Evolutionary conservation across 2,329 filamentous ascomycete genomes (phyloP).

Genomic region (Alternaria solani): DNA sequence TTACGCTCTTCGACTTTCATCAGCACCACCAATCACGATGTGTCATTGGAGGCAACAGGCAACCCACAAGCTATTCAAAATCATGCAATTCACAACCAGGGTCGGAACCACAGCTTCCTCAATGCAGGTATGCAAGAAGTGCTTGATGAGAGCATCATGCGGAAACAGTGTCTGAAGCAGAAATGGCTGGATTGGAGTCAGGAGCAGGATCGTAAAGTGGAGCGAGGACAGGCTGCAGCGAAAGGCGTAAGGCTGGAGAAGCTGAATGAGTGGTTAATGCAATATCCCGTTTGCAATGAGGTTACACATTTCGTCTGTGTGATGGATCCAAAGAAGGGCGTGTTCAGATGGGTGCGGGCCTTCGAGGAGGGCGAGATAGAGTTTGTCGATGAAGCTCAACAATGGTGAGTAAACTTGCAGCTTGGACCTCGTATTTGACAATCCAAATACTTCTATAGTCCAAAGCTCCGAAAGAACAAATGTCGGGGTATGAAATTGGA

Average conservation of each 20-base stretch:
- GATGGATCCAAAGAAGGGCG: slow-evolving; percentile 63
- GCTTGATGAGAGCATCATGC: slow-evolving; percentile 46
- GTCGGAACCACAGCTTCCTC: slow-evolving; percentile 13
- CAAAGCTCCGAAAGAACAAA: background rate
- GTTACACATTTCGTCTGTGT: slow-evolving; percentile 66
- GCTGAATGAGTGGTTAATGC: slow-evolving; percentile 59
- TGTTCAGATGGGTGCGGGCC: slow-evolving; percentile 55
- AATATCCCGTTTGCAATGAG: slow-evolving; percentile 64
- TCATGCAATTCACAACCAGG: slow-evolving; percentile 16
- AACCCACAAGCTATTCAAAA: slow-evolving; percentile 2
- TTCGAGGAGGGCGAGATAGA: slow-evolving; percentile 23
- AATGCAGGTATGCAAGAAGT: slow-evolving; percentile 36
- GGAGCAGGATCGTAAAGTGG: slow-evolving; percentile 19
- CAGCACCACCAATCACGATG: slow-evolving; percentile 65
- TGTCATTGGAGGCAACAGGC: slow-evolving; percentile 18
- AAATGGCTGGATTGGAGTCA: slow-evolving; percentile 33
- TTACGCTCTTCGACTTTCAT: slow-evolving; percentile 61
- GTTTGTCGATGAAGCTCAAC: background rate
- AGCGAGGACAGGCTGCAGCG: background rate
- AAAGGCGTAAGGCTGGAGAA: slow-evolving; percentile 43
- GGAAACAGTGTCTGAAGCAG: slow-evolving; percentile 40
- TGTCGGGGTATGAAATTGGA: background rate
- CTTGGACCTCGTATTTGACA: background rate
- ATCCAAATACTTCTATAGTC: background rate
- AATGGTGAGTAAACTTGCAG: background rate